These are phyloP conservation scores for Huntiella omanensis DNA, from an alignment of 2,329 filamentous ascomycete species.

Conservation along the genomic window DNA sequence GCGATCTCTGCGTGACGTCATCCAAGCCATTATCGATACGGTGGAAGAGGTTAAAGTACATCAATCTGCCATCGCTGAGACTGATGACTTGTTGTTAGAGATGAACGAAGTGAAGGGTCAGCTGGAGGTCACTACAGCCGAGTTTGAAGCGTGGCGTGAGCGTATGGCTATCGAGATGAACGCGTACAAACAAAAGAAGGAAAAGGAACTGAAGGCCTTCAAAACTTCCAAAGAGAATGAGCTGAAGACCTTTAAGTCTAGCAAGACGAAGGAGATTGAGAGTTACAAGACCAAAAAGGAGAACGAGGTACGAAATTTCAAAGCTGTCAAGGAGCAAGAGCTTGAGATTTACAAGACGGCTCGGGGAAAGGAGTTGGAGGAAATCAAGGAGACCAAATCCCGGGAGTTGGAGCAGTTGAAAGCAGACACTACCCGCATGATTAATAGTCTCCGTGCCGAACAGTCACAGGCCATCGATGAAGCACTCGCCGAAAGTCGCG, in stretches of 20 bases:
- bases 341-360: conserved; percentile 9
- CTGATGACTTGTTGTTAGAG: conserved; percentile 9
- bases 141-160: conserved; percentile 8
- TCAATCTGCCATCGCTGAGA: conserved; percentile 5
- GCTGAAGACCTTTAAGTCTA: conserved; percentile 7
- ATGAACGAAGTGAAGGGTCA: conserved; percentile 10
- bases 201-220: conserved; percentile 8
- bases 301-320: conserved; percentile 8
- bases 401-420: conserved; percentile 7
- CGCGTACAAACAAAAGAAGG: conserved; percentile 9
- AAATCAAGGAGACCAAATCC: conserved; percentile 5
- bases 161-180: conserved; percentile 8
- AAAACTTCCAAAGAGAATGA: conserved; percentile 7
- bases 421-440: background rate
- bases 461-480: conserved; percentile 7
- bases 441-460: conserved; percentile 1
- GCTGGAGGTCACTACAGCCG: conserved; percentile 6
- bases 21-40: conserved; percentile 9
- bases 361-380: conserved; percentile 9
- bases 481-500: background rate
- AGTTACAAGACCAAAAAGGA: conserved; percentile 10
- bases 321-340: conserved; percentile 8
- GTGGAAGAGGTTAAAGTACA: conserved; percentile 8
- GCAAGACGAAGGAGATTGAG: conserved; percentile 10
- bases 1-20: conserved; percentile 1